Percentiles rank a stretch among this genome's conserved stretches.
These are phyloP conservation scores for Leccinum incarnatum DNA, from an alignment of 768 basidiomycete genomes.

Conservation along the genomic window DNA sequence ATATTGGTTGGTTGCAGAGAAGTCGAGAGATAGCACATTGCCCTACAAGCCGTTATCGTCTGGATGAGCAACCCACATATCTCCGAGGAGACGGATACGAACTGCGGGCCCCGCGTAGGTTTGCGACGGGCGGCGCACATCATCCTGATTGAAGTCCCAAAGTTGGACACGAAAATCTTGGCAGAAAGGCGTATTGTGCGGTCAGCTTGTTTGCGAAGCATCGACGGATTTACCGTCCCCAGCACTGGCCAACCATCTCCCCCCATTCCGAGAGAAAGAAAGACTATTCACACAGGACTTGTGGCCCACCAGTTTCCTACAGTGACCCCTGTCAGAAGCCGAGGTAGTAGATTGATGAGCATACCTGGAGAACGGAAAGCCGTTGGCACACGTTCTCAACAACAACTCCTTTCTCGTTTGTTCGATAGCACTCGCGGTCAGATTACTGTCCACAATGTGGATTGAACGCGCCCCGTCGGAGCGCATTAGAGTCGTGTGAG, in stretches of 20 bases:
- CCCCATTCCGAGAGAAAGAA: conserved; percentile 56
- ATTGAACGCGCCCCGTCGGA: conserved; percentile 10
- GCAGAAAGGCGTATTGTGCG: conserved; percentile 5
- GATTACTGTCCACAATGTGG: conserved; percentile 17
- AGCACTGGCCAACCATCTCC: conserved; percentile 63
- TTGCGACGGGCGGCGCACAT: conserved; percentile 41
- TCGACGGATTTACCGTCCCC: conserved; percentile 55
- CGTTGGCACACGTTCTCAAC: conserved; percentile 19
- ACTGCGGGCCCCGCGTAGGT: conserved; percentile 47
- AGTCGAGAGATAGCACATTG: conserved; percentile 69
- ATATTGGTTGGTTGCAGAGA: conserved; percentile 64
- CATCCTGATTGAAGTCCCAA: conserved; percentile 68
- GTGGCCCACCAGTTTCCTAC: conserved; percentile 42
- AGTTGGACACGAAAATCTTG: conserved; percentile 54
- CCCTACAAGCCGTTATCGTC: conserved; percentile 40
- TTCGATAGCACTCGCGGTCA: conserved; percentile 25
- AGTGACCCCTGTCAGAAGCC: neutral
- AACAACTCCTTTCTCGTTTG: conserved; percentile 18
- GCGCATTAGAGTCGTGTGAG: conserved; percentile 12
- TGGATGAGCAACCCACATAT: conserved; percentile 14
- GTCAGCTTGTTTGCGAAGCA: conserved; percentile 11
- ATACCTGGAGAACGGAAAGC: conserved; percentile 37
- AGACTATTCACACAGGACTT: conserved; percentile 65
- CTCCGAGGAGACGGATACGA: conserved; percentile 27
- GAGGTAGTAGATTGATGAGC: conserved; percentile 5